A percentile compares a stretch with the other conserved stretches of the same genome.
These are phyloP conservation scores for Pythium myriotylum DNA, from an alignment of 352 stramenopile genomes.

Conservation along the genomic window DNA sequence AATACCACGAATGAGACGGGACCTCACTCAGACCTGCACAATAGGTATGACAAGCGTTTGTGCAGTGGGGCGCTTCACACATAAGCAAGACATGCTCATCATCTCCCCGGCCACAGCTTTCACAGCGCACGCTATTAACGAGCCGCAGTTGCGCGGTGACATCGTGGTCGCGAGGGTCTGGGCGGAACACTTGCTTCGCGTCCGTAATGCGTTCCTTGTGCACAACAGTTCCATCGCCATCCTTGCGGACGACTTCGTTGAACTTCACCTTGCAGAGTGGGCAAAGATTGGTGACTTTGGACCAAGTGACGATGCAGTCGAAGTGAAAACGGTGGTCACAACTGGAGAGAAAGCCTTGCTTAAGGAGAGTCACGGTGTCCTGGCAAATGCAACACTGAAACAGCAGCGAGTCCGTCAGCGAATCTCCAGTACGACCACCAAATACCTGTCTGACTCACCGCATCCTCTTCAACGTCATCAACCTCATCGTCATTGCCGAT, in stretches of 20 bases:
- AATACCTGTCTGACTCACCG: background rate
- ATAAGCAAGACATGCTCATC: constrained; percentile 82
- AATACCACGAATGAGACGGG: constrained; percentile 74
- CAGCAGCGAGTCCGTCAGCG: background rate
- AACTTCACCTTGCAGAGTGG: constrained; percentile 84
- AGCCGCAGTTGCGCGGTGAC: constrained; percentile 66
- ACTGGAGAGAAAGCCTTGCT: constrained; percentile 53
- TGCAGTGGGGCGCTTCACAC: constrained; percentile 69
- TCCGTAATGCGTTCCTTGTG: constrained; percentile 47
- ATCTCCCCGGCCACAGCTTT: constrained; percentile 71
- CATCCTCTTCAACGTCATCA: constrained; percentile 30
- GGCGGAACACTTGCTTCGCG: constrained; percentile 63
- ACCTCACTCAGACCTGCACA: constrained; percentile 66
- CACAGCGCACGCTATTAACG: constrained; percentile 72
- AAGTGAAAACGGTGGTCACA: constrained; percentile 88
- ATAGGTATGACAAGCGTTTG: constrained; percentile 73
- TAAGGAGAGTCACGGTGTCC: constrained; percentile 54
- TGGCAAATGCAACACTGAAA: constrained; percentile 83
- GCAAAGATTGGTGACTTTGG: constrained; percentile 84
- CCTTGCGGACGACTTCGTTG: constrained; percentile 44
- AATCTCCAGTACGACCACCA: no score
- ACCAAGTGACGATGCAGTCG: constrained; percentile 81
- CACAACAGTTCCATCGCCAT: constrained; percentile 39
- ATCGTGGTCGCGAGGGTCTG: constrained; percentile 65
- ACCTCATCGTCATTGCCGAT: constrained; percentile 23